A percentile compares a stretch with the other conserved stretches of the same genome.
Conservation (phyloP, 2,329 filamentous ascomycete genomes). For the Aurifilum marmelostoma region DNA sequence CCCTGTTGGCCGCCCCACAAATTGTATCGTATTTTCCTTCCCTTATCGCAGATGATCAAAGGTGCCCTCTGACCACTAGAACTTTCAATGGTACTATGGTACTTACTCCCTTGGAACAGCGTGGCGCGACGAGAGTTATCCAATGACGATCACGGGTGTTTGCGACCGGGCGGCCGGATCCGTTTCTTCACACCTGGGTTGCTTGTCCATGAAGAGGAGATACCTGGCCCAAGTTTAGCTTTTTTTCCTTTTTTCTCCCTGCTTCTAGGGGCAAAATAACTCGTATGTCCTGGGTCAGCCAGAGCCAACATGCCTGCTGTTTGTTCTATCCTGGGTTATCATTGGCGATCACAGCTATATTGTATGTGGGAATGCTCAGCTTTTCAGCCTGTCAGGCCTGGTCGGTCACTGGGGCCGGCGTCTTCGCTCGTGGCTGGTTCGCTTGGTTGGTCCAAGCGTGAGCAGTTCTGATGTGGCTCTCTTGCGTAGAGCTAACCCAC, state of each 20-base stretch:
- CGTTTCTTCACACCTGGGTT: slow-evolving; percentile 18
- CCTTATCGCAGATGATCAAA: slow-evolving; percentile 10
- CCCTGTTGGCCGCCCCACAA: slow-evolving; percentile 1
- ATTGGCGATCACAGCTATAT: slow-evolving; percentile 22
- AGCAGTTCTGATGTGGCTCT: background rate
- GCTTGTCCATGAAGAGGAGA: slow-evolving; percentile 9
- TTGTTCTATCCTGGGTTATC: slow-evolving; percentile 17
- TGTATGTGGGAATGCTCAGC: slow-evolving; percentile 5
- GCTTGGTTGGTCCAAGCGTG: slow-evolving; percentile 23
- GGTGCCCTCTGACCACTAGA: slow-evolving; percentile 23
- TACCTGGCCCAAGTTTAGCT: slow-evolving; percentile 16
- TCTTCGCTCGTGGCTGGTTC: slow-evolving; percentile 20
- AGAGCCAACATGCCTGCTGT: slow-evolving; percentile 20
- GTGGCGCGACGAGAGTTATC: slow-evolving; percentile 19
- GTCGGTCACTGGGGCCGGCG: slow-evolving; percentile 9
- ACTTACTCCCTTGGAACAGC: slow-evolving; percentile 15
- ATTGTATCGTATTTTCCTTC: slow-evolving; percentile 11
- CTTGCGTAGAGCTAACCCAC: slow-evolving; percentile 20
- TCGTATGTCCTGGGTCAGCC: slow-evolving; percentile 18
- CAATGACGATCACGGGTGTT: slow-evolving; percentile 23
- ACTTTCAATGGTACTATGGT: slow-evolving; percentile 15
- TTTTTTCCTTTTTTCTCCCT: background rate
- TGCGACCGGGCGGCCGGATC: slow-evolving; percentile 24
- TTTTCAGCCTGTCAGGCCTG: slow-evolving; percentile 25
- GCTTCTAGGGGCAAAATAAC: background rate